These are phyloP conservation scores for Arabidopsis suecica DNA, from an alignment of 345 rosid species.

Conservation along the genomic window DNA sequence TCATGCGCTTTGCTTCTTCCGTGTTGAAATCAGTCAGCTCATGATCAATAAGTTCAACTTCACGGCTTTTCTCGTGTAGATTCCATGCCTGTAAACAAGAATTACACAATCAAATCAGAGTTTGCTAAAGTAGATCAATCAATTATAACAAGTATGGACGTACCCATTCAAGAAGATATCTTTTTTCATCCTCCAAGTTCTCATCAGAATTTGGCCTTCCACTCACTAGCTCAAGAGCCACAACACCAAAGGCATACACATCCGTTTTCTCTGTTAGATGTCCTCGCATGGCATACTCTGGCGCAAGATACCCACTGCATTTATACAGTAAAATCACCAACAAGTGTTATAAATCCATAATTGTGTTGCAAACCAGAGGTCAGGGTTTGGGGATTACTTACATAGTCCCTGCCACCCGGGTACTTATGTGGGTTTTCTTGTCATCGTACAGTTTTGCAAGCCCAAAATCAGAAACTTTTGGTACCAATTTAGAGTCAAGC, in stretches of 20 bases:
- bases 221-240: conserved; percentile 49
- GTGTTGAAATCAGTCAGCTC: conserved; percentile 45
- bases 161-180: conserved; percentile 71
- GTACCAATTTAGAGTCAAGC: conserved; percentile 51
- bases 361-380: too few species aligned
- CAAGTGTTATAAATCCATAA: conserved; percentile 35
- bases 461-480: conserved; percentile 55
- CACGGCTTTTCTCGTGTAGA: conserved; percentile 52
- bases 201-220: conserved; percentile 49
- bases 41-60: conserved; percentile 53
- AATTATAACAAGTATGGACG: background rate
- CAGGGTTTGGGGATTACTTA: conserved; percentile 29
- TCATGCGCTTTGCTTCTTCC: conserved; percentile 58
- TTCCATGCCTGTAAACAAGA: conserved; percentile 59
- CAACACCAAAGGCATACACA: conserved; percentile 56
- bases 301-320: conserved; percentile 60
- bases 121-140: background rate
- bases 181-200: conserved; percentile 40
- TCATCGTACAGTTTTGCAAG: conserved; percentile 51
- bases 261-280: conserved; percentile 62
- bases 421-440: conserved; percentile 54
- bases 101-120: background rate
- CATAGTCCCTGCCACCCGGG: conserved; percentile 52
- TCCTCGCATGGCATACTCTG: conserved; percentile 69
- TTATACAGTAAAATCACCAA: background rate